Percentiles rank a stretch among this genome's conserved stretches.
phyloP scores from a whole-genome alignment of 306 rosid species.

The Acacia melanoxylon region DNA sequence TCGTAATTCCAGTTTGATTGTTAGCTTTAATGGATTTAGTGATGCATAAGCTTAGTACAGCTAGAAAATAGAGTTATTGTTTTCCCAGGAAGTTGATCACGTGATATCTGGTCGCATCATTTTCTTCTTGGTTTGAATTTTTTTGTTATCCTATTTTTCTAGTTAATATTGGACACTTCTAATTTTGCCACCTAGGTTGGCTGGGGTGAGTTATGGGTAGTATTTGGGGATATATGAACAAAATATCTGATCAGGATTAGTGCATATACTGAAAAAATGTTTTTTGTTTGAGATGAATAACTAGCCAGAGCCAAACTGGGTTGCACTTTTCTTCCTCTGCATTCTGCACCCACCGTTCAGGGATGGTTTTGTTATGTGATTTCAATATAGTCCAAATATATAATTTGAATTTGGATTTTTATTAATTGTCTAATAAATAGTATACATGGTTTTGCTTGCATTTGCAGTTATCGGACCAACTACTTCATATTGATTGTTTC shows the following conservation, averaged over 20 bases:
- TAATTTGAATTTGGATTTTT: neutral
- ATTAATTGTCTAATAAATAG: neutral
- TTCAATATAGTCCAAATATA: neutral
- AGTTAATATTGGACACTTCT: neutral
- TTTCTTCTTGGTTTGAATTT: neutral
- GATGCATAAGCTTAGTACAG: neutral
- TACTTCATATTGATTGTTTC: constrained; percentile 81
- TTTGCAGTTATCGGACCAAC: constrained; percentile 91
- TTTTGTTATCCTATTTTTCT: neutral
- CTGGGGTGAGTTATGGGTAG: neutral
- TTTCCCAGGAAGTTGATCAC: neutral
- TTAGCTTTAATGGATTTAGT: neutral
- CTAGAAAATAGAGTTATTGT: neutral
- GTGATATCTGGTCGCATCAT: neutral
- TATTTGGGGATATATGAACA: neutral
- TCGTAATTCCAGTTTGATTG: neutral
- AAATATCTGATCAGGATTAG: neutral
- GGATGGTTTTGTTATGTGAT: neutral
- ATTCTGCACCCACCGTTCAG: neutral
- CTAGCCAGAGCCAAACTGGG: neutral
- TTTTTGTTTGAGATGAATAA: neutral
- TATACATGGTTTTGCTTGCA: constrained; percentile 19
- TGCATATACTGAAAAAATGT: neutral
- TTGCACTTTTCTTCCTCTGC: neutral
- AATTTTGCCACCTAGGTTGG: neutral